Percentiles rank a stretch among this genome's conserved stretches.
phyloP scores from a whole-genome alignment of 2,329 filamentous ascomycete species.

The Colletotrichum filicis region DNA sequence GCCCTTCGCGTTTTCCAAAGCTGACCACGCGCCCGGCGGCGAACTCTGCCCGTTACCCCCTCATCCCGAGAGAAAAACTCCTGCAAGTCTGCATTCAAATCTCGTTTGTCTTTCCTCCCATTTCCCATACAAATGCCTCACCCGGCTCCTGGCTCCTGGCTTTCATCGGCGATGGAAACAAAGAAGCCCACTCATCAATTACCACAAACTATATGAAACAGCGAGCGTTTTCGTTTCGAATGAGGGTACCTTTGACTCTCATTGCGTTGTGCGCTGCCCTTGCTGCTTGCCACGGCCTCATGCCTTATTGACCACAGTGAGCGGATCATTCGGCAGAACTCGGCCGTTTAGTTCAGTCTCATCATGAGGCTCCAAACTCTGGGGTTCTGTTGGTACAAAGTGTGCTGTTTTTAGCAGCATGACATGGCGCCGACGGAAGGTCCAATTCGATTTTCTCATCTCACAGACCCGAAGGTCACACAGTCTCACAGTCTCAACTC shows the following conservation, averaged over 20 bases:
- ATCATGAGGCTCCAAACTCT: background rate
- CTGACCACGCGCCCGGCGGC: background rate
- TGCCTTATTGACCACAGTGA: too few species aligned
- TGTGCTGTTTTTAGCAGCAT: background rate
- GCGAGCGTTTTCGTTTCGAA: background rate
- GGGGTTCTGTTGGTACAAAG: background rate
- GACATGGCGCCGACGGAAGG: background rate
- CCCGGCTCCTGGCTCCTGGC: background rate
- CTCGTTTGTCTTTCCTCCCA: background rate
- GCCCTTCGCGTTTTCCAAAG: background rate
- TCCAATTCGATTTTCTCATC: background rate
- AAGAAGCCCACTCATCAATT: background rate
- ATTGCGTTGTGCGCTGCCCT: background rate
- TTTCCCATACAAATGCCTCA: background rate
- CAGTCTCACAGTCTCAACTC: background rate
- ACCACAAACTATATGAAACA: background rate
- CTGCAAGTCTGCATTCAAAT: background rate
- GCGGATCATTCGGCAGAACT: background rate
- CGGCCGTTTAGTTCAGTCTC: background rate
- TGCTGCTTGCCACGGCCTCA: background rate
- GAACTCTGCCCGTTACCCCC: background rate
- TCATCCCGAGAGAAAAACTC: background rate
- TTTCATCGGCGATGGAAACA: background rate
- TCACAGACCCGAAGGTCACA: background rate
- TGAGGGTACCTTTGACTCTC: background rate